These are phyloP conservation scores for Epichloe gansuensis DNA, from an alignment of 2,329 filamentous ascomycete species.

Conservation along the genomic window DNA sequence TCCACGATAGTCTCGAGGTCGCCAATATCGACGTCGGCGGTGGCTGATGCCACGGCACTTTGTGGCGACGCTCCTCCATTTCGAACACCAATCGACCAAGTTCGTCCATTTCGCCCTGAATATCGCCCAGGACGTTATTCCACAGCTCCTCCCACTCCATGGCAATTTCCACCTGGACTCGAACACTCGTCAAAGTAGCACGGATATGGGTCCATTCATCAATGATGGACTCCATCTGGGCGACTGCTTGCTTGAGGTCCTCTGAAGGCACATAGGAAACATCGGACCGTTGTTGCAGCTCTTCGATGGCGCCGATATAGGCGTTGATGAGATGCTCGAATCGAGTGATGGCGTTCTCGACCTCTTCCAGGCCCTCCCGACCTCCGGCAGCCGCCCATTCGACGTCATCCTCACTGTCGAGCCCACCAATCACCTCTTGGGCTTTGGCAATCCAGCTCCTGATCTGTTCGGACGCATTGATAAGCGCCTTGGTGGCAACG, in stretches of 20 bases:
- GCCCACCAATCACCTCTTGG: constrained; percentile 71
- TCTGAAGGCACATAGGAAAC: constrained; percentile 58
- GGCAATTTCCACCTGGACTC: constrained; percentile 85
- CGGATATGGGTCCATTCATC: constrained; percentile 77
- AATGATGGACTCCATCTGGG: constrained; percentile 81
- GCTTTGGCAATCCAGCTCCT: constrained; percentile 89
- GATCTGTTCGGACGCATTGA: constrained; percentile 84
- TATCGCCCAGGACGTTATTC: constrained; percentile 86
- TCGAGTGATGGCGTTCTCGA: constrained; percentile 61
- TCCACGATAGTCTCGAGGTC: constrained; percentile 91
- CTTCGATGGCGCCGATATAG: constrained; percentile 89
- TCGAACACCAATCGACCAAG: constrained; percentile 78
- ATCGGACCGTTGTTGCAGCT: constrained; percentile 69
- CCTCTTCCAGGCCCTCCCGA: constrained; percentile 62
- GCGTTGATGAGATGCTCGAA: constrained; percentile 87
- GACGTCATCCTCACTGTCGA: constrained; percentile 93
- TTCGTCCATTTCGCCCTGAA: constrained; percentile 74
- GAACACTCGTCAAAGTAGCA: constrained; percentile 62
- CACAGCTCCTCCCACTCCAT: constrained; percentile 99
- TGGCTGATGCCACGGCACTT: constrained; percentile 50
- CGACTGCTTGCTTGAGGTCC: constrained; percentile 63
- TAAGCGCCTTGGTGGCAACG: constrained; percentile 70
- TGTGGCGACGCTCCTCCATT: constrained; percentile 92
- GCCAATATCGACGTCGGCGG: constrained; percentile 66
- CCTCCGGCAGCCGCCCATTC: constrained; percentile 92